Evolutionary conservation across 2,329 filamentous ascomycete species (phyloP), one percentile per base, ranked within the genome.

Genomic region (Aureobasidium sp.): DNA sequence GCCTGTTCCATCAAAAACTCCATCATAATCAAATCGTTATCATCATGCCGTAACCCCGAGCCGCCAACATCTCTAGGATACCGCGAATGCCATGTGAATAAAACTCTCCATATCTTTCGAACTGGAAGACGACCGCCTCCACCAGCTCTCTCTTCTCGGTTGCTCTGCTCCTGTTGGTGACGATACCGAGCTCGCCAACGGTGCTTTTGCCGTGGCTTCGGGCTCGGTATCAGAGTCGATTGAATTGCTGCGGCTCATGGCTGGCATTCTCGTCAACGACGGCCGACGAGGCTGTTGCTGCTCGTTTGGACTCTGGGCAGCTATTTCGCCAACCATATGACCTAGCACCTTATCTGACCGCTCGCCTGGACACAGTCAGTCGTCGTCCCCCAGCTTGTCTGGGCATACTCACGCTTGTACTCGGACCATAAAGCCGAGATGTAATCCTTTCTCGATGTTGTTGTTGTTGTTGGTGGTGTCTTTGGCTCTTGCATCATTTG

Each of bases 1-100:
- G 21, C 40, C 7, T n/a, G 7, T 27, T 29, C 15, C 23, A n/a
- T 10, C 3, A 15, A 23, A 43, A 33, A 31, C 3, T 43, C n/a
- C 51, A 21, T 55, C 25, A 42, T 15, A n/a, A 37, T 19, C 1
- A 51, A 29, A n/a, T 21, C 37, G 25, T 54, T 7, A 42, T 54
- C 50, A 54, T 54, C 23, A 54, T 13, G 23, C 31, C 17, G 27
- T 51, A 17, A 40, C 9, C 8, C 25, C 7, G 19, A 4, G 25
- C 10, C 40, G 21, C 15, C 37, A 19, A 11, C 27, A 1, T 9
- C 11, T 17, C 21, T 33, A 54, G 25, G 50, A 54, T 6, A 51
- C 47, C 21, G 50, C 37, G 25, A 57, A 57, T 8, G 53, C 38
- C 53, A 57, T 57, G 19, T 43, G 53, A n/a, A 57, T 45, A 15